Evolutionary conservation across 1,139 yeast species (phyloP), one percentile per base, ranked within the genome.

Genomic region (Lodderomyces parapsilosis): DNA sequence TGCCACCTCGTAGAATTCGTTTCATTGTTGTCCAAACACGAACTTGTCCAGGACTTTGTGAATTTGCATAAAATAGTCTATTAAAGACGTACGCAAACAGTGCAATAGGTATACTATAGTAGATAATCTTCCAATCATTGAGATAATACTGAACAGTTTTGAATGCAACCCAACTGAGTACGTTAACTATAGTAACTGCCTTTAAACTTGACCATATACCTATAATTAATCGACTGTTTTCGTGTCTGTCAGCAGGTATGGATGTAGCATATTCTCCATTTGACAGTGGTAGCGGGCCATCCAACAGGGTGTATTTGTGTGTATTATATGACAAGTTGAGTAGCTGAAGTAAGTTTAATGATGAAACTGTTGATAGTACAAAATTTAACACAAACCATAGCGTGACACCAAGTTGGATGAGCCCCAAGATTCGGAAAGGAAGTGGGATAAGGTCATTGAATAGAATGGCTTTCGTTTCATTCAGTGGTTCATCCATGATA

Each of bases 1-100:
- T 78, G 9, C 70, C 66, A 5, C 94, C 89, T 39, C 66, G 38
- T 18, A 76, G 39, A 40, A 84, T 67, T 49, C 96, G 63, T 53
- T 71, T 65, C 48, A 78, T 52, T 15, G 87, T 76, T 40, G 78
- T 60, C 49, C 63, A 63, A 24, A 76, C 63, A 38, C 83, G 61
- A 31, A 62, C 56, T 42, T 76, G 76, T 8, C 80, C 84, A 6
- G 48, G 39, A 20, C 19, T 27, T 8, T 4, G 4, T 6, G 36
- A n/a, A 14, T 48, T 40, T 20, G 46, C 52, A 41, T 47, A 52
- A 45, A 63, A 60, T 5, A 62, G 36, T 30, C 45, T 49, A 40
- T 53, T 54, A 15, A 57, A 43, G 3, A 50, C 49, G 28, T 52
- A 46, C 6, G 44, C 39, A 41, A 60, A 54, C 4, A 61, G 52